Conservation (phyloP, 441 rosid species). For the Euphorbia corollata region DNA sequence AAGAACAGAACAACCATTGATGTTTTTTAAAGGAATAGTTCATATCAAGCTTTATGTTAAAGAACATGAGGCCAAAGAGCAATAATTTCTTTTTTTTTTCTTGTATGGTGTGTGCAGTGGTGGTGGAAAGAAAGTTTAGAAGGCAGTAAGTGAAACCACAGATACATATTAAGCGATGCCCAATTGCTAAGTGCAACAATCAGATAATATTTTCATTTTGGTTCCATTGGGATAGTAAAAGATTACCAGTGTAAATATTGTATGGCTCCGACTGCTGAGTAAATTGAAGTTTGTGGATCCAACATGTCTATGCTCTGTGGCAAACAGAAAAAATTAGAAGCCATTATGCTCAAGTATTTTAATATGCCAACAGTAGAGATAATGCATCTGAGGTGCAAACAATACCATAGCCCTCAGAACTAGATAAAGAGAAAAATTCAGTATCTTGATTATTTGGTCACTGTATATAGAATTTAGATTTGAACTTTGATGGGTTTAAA, state of each 20-base stretch:
- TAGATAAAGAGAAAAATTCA: not conserved
- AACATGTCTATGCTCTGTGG: constrained; percentile 93
- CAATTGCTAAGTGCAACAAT: constrained; percentile 4
- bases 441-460: not conserved
- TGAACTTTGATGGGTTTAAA: constrained; percentile 7
- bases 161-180: not conserved
- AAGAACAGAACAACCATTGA: constrained; percentile 13
- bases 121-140: not conserved
- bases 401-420: not conserved
- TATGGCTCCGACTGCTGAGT: constrained; percentile 98
- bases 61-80: constrained; percentile 2
- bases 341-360: not conserved
- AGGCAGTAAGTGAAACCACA: not conserved
- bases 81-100: not conserved
- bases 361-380: constrained; percentile 1
- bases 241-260: constrained; percentile 88
- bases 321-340: constrained; percentile 23
- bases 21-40: not conserved
- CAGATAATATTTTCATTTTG: constrained; percentile 6
- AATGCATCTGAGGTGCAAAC: constrained; percentile 5
- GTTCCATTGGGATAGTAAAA: constrained; percentile 16
- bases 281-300: constrained; percentile 96
- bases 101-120: not conserved
- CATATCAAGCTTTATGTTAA: not conserved
- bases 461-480: not conserved